Evolutionary conservation across 1,139 yeast genomes (phyloP), one percentile per base, ranked within the genome.

Genomic region (Taphrina populina): DNA sequence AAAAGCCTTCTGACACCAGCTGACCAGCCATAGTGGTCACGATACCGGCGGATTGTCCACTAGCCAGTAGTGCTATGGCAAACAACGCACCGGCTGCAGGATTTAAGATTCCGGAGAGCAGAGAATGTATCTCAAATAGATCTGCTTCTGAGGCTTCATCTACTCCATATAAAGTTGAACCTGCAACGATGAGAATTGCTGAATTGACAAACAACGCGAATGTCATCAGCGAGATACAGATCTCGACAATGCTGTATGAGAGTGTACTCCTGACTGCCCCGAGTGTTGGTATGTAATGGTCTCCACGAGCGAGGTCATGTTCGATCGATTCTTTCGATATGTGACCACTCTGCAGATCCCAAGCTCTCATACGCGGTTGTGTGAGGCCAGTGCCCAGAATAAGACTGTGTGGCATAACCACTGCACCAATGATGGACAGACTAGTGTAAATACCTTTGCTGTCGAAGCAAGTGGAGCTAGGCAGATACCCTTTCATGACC

Each of bases 1-100:
- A 75, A 64, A 90, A 94, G 0, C 98, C 98, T 68, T 92, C 97
- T 65, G 88, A 82, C 1, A 92, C 96, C 81, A 90, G 88, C 69
- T 92, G 98, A 19, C 98, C 96, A 0, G 97, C 95, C 66, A 92
- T 76, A 0, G 98, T 92, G 66, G 96, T 92, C n/a, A 92, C 95
- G 27, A 94, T 86, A 49, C 98, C 97, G 1, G 98, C 97, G 65
- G 95, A 85, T 67, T 90, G 95, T 17, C 98, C 98, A n/a, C 95
- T 85, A 67, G 90, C 88, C 53, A 92, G 74, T 69, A 92, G 78
- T 1, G 97, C 97, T 43, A 88, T 71, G 1, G 96, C 96, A 73
- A 92, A 92, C 0, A 92, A 82, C 29, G 88, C 75, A 3, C 97
- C 98, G 0, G 97, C 97, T 1, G 88, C 83, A n/a, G 86, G 83